Evolutionary conservation across 2,329 filamentous ascomycete species (phyloP).

Genomic region (Dactylellina haptotyla): DNA sequence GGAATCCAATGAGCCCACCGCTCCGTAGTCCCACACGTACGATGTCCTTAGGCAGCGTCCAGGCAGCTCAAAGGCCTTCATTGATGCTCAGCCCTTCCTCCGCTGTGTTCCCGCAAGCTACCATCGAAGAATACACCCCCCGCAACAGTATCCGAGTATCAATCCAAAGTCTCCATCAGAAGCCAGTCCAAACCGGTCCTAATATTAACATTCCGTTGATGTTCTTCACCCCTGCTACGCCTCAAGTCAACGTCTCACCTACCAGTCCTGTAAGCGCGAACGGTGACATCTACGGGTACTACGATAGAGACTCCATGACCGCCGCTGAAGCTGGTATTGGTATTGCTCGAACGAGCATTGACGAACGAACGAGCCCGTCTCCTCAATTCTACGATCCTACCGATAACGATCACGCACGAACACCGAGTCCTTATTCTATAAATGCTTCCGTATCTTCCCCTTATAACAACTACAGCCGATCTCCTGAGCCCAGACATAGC

Average conservation of each 20-base stretch:
- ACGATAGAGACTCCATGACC: constrained; percentile 23
- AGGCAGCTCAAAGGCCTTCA: constrained; percentile 39
- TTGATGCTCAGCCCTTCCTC: constrained; percentile 40
- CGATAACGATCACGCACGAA: constrained; percentile 38
- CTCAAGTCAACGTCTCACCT: constrained; percentile 50
- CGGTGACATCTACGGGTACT: constrained; percentile 48
- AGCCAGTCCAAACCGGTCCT: constrained; percentile 24
- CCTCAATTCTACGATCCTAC: constrained; percentile 44
- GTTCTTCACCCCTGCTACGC: constrained; percentile 54
- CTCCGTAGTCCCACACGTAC: constrained; percentile 27
- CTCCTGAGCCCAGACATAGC: constrained; percentile 35
- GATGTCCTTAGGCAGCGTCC: constrained; percentile 42
- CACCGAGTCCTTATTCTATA: constrained; percentile 29
- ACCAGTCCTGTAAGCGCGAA: constrained; percentile 39
- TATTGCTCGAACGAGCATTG: constrained; percentile 42
- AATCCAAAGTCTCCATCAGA: constrained; percentile 42
- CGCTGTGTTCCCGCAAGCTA: constrained; percentile 44
- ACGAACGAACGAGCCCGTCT: constrained; percentile 27
- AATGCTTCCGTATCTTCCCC: constrained; percentile 36
- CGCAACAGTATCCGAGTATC: constrained; percentile 40
- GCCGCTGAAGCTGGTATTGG: constrained; percentile 33
- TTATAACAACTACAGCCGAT: constrained; percentile 25
- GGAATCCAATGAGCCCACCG: constrained; percentile 43
- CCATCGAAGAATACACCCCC: constrained; percentile 36
- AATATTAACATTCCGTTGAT: constrained; percentile 51